Conservation (phyloP, 352 stramenopile genomes). For the Nannochloropsis limnetica region DNA sequence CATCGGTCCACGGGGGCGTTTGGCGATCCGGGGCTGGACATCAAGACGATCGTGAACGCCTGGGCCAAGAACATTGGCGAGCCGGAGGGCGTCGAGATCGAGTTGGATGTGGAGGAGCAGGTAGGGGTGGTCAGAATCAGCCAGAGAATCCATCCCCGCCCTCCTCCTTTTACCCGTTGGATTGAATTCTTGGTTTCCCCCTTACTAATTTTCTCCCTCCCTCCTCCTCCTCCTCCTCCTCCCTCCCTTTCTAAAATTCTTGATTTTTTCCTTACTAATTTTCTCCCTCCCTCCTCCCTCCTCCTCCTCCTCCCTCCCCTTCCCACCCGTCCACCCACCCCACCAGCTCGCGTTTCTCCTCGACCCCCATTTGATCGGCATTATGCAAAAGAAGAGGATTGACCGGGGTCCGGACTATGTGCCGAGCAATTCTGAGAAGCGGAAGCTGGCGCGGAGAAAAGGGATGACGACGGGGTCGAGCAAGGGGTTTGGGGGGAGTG, state of each 20-base stretch:
- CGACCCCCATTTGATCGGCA: neutral
- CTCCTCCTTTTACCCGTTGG: no score
- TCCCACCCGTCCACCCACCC: no score
- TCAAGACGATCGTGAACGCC: slow-evolving; percentile 33
- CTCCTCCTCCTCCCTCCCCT: no score
- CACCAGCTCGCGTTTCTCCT: no score
- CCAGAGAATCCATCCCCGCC: no score
- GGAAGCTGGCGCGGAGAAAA: slow-evolving; percentile 10
- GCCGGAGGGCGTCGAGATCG: neutral
- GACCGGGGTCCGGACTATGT: slow-evolving; percentile 9
- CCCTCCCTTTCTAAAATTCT: no score
- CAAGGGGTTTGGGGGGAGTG: neutral
- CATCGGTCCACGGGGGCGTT: slow-evolving; percentile 5
- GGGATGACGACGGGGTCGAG: neutral
- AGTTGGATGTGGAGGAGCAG: slow-evolving; percentile 18
- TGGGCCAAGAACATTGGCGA: neutral
- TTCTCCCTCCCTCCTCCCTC: no score
- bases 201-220: no score
- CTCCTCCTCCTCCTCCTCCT: no score
- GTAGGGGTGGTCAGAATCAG: no score
- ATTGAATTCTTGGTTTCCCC: no score
- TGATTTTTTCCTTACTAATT: no score
- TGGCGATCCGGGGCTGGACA: slow-evolving; percentile 11
- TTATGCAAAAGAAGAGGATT: slow-evolving; percentile 10
- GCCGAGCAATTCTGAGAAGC: slow-evolving; percentile 18